Base-by-base conservation (phyloP, 345 rosid genomes). In the Linum lewisii region DNA sequence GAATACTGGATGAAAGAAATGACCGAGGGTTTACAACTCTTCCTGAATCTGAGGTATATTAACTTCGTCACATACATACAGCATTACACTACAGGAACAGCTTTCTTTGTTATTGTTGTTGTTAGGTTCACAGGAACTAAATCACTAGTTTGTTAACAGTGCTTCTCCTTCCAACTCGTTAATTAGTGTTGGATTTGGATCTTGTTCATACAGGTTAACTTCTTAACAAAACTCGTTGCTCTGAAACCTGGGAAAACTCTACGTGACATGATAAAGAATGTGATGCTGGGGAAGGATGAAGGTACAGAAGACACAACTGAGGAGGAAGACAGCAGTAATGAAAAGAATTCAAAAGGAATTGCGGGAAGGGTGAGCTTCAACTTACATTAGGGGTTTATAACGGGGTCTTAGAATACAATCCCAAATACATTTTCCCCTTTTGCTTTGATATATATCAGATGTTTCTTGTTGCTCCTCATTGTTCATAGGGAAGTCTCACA, bases 1-100 rank as follows among this genome's bases (percentile, higher is more conserved):
- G 98, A 73, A 82, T 92, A 61, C 77, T 88, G 57, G 98, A 92
- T 72, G 93, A 86, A 73, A 82, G 98, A 78, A 92, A 86, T 79
- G 95, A 88, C 71, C 88, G 94, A 64, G 98, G 98, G 54, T 88
- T 88, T 63, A 73, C 69, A 49, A 84, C 98, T 26, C 84, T 88
- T 70, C 96, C 96, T 45, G 86, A 88, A 77, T 86, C 98, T 65
- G 96, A 92, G 92, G 98, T 84, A 54, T 84, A 54, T 29, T 16
- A 14, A 42, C 47, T 16, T 38, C 3, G 18, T 42, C 18, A 42
- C 18, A 4, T 16, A 34, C n/a, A n/a, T 0, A 29, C 5, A 29
- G 34, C 34, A 29, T 29, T 4, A 29, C 7, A 29, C 7, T 5
- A 29, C 34, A 29, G 7, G 5, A 29, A 29, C 2, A 1, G 34